Percentiles rank a stretch among this genome's conserved stretches.
Evolutionary conservation across 495 filamentous ascomycete species (phyloP).

Genomic region (Astrothelium subdiscretum): DNA sequence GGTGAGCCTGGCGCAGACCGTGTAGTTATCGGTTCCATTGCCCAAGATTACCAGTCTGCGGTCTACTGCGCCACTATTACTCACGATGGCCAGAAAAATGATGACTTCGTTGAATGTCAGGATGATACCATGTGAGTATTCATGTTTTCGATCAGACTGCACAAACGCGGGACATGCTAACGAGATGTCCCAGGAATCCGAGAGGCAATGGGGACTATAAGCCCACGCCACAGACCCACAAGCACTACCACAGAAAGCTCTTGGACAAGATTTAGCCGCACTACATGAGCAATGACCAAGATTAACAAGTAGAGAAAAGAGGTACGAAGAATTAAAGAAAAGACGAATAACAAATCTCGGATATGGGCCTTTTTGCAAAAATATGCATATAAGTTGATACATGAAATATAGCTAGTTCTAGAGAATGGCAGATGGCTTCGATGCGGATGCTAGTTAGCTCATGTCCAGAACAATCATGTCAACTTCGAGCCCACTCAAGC

Average conservation of each 20-base stretch:
- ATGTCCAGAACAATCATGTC: conserved; percentile 6
- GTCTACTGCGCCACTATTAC: conserved; percentile 14
- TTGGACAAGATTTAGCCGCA: not conserved
- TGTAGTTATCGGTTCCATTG: conserved; percentile 21
- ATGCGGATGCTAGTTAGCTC: not conserved
- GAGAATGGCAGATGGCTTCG: not conserved
- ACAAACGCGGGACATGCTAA: not conserved
- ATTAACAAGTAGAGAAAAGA: not conserved
- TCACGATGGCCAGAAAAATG: not conserved
- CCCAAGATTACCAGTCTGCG: conserved; percentile 15
- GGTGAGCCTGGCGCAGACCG: conserved; percentile 18
- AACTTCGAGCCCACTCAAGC: conserved; percentile 4
- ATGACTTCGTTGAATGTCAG: not conserved
- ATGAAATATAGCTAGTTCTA: not conserved
- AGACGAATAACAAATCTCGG: not conserved
- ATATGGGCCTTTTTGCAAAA: too few relatives aligned
- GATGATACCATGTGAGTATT: not conserved
- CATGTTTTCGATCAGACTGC: not conserved
- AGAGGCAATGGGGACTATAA: not conserved
- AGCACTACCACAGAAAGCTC: conserved; percentile 1
- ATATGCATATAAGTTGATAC: not conserved
- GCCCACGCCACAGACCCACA: not conserved
- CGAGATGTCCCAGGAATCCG: not conserved
- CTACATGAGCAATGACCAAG: not conserved
- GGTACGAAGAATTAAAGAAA: not conserved